These are phyloP conservation scores for Kokia cookei DNA, from an alignment of 441 rosid genomes.

Conservation along the genomic window DNA sequence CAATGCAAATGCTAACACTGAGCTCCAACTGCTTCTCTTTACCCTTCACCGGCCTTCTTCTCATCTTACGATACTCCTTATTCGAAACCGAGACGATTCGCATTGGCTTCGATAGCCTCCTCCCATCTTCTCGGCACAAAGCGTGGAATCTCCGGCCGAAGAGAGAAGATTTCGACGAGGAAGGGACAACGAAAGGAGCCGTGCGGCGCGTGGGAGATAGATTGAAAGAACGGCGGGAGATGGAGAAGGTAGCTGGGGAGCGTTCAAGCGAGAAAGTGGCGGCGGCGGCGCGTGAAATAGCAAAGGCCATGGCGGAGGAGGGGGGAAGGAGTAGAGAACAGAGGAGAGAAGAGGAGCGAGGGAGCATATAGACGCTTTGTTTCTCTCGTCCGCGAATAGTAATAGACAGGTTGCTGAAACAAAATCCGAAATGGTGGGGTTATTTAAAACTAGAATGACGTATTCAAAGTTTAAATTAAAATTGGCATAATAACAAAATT, in stretches of 20 bases:
- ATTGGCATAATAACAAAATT: no score
- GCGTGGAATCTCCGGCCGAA: conserved; percentile 32
- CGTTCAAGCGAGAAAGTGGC: conserved; percentile 18
- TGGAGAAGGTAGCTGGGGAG: conserved; percentile 13
- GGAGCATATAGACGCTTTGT: conserved; percentile 22
- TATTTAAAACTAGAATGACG: not conserved
- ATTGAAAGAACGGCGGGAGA: conserved; percentile 9
- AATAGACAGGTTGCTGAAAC: not conserved
- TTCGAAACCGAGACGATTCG: conserved; percentile 30
- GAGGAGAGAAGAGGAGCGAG: conserved; percentile 32
- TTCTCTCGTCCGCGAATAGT: not conserved
- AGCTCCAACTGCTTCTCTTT: conserved; percentile 62
- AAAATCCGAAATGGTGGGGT: not conserved
- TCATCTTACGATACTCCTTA: conserved; percentile 64
- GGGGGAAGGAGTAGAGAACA: conserved; percentile 26
- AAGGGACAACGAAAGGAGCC: conserved; percentile 12
- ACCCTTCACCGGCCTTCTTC: conserved; percentile 40
- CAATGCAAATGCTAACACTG: conserved; percentile 71
- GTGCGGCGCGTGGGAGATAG: conserved; percentile 2
- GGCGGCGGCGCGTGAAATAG: conserved; percentile 40
- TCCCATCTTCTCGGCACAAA: conserved; percentile 20
- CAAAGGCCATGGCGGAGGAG: conserved; percentile 37
- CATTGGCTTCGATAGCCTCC: conserved; percentile 12
- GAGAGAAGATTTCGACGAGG: conserved; percentile 9
- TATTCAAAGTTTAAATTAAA: not conserved